Evolutionary conservation across 768 basidiomycete species (phyloP).

Genomic region (Saitozyma sp.): DNA sequence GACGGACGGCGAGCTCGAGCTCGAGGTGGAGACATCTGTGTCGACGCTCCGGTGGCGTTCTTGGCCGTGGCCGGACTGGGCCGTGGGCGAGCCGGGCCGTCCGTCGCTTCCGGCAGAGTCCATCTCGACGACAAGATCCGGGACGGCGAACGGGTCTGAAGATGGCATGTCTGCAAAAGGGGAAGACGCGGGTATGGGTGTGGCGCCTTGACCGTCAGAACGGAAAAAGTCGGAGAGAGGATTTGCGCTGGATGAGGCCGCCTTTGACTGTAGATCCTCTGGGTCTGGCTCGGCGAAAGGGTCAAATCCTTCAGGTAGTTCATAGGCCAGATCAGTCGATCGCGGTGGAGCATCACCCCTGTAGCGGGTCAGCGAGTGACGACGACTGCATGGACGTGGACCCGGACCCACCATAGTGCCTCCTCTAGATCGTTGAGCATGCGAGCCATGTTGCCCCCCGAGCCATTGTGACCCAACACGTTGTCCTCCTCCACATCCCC

Average conservation of each 20-base stretch:
- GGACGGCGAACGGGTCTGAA: slow-evolving; percentile 3
- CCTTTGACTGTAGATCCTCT: slow-evolving; percentile 2
- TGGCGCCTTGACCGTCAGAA: background rate
- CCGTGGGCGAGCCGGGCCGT: background rate
- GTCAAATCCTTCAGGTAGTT: slow-evolving; percentile 40
- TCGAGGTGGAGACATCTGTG: too few species aligned
- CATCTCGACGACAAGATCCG: slow-evolving; percentile 1
- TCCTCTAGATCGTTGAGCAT: slow-evolving; percentile 45
- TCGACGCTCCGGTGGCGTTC: background rate
- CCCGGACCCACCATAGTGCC: slow-evolving; percentile 31
- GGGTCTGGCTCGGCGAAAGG: slow-evolving; percentile 34
- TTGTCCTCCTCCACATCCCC: slow-evolving; percentile 27
- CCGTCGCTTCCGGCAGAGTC: background rate
- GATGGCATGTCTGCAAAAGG: background rate
- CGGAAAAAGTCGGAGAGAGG: background rate
- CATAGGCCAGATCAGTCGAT: slow-evolving; percentile 36
- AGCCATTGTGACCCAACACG: slow-evolving; percentile 18
- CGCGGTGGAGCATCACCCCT: slow-evolving; percentile 43
- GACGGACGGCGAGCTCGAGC: too few species aligned
- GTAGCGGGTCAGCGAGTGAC: slow-evolving; percentile 1
- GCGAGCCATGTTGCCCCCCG: slow-evolving; percentile 31
- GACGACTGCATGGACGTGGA: background rate
- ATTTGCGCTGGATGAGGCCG: background rate
- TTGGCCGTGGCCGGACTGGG: background rate
- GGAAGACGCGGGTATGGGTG: background rate